Conservation (phyloP, 495 filamentous ascomycete species). For the Aspergillus homomorphus region DNA sequence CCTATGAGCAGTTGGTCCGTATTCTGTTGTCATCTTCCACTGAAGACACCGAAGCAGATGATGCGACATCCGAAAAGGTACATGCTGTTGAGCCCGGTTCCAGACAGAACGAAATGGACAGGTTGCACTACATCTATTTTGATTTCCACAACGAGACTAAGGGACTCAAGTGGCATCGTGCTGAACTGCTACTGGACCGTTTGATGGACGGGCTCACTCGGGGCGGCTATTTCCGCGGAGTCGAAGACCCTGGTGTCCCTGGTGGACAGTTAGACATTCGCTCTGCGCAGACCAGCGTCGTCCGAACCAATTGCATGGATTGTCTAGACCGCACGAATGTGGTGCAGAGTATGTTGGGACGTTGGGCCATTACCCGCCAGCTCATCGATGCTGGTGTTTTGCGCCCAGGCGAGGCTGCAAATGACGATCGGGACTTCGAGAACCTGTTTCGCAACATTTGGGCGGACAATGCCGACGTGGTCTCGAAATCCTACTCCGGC, state of each 20-base stretch:
- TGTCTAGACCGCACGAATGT: constrained; percentile 98
- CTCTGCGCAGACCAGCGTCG: constrained; percentile 75
- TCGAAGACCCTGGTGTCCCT: constrained; percentile 71
- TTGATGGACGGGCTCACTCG: constrained; percentile 65
- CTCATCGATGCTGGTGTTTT: constrained; percentile 78
- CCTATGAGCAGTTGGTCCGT: constrained; percentile 85
- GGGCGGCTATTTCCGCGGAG: constrained; percentile 89
- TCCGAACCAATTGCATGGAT: constrained; percentile 98
- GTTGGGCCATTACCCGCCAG: constrained; percentile 82
- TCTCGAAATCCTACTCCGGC: constrained; percentile 87
- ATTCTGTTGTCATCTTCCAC: constrained; percentile 64
- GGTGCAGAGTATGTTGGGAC: constrained; percentile 90
- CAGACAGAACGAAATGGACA: constrained; percentile 64
- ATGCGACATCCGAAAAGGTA: constrained; percentile 71
- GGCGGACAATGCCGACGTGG: constrained; percentile 97
- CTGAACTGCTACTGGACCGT: constrained; percentile 78
- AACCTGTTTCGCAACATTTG: constrained; percentile 89
- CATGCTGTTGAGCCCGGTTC: constrained; percentile 65
- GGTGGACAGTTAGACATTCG: constrained; percentile 73
- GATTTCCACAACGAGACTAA: constrained; percentile 98
- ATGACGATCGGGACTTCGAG: constrained; percentile 75
- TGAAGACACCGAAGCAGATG: constrained; percentile 57
- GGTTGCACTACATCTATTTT: constrained; percentile 93
- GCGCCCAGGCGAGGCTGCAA: constrained; percentile 61
- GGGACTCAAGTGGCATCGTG: constrained; percentile 87